A percentile compares a stretch with the other conserved stretches of the same genome.
Evolutionary conservation across 345 rosid species (phyloP).

Genomic region (Litchi chinensis): DNA sequence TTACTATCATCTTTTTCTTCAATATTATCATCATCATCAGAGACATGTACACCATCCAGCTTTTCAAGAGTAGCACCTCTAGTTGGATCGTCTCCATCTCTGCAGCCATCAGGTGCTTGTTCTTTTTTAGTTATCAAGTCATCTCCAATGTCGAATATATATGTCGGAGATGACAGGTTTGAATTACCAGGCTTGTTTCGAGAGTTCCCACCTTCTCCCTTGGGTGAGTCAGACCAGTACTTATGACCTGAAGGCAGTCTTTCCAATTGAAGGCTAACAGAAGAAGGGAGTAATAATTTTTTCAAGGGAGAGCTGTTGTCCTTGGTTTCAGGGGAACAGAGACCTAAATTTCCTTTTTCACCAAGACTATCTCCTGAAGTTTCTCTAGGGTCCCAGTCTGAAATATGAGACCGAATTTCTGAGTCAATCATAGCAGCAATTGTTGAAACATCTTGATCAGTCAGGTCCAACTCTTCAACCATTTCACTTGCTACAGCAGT

Average conservation of each 20-base stretch:
- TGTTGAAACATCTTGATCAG: slow-evolving; percentile 84
- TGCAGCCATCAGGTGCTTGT: slow-evolving; percentile 17
- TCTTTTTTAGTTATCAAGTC: slow-evolving; percentile 26
- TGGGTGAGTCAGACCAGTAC: slow-evolving; percentile 83
- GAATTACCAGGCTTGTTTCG: slow-evolving; percentile 40
- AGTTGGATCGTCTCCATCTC: slow-evolving; percentile 24
- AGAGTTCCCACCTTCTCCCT: slow-evolving; percentile 42
- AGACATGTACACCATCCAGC: slow-evolving; percentile 13
- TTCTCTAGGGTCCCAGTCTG: slow-evolving; percentile 60
- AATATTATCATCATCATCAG: slow-evolving; percentile 12
- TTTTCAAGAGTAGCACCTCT: slow-evolving; percentile 20
- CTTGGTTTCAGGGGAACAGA: slow-evolving; percentile 21
- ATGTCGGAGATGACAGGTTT: slow-evolving; percentile 22
- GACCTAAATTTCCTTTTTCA: slow-evolving; percentile 30
- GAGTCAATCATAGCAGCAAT: slow-evolving; percentile 73
- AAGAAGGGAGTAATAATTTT: slow-evolving; percentile 35
- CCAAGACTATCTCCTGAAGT: slow-evolving; percentile 21
- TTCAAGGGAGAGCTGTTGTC: slow-evolving; percentile 28
- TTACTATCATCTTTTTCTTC: slow-evolving; percentile 16
- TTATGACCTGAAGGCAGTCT: slow-evolving; percentile 82
- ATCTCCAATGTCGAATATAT: slow-evolving; percentile 8
- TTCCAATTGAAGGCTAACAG: slow-evolving; percentile 54
- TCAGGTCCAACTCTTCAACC: slow-evolving; percentile 89
- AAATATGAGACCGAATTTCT: slow-evolving; percentile 74
- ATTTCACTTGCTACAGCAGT: slow-evolving; percentile 89